Percentiles rank a stretch among this genome's conserved stretches.
These are phyloP conservation scores for Guyanaporus albipodus DNA, from an alignment of 768 basidiomycete genomes.

Conservation along the genomic window DNA sequence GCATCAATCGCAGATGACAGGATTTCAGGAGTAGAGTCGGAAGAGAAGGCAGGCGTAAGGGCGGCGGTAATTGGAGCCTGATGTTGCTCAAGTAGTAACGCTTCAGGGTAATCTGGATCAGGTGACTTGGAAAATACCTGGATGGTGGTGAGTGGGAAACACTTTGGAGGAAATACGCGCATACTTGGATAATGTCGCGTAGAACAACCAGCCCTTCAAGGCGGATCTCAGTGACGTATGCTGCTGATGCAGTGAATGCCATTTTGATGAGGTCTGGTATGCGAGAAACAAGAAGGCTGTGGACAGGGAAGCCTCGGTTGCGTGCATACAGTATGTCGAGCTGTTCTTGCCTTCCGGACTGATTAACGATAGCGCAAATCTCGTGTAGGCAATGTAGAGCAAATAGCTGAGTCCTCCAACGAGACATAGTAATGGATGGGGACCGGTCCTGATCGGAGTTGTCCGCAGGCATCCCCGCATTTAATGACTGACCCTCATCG, in stretches of 20 bases:
- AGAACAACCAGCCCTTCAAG: conserved; percentile 87
- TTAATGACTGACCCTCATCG: conserved; percentile 93
- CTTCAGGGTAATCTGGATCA: conserved; percentile 91
- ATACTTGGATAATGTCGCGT: conserved; percentile 87
- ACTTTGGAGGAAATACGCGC: conserved; percentile 1
- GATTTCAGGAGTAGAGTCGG: conserved; percentile 95
- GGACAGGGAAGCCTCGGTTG: conserved; percentile 49
- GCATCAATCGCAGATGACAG: conserved; percentile 88
- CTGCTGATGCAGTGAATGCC: conserved; percentile 96
- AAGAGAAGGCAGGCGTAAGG: conserved; percentile 91
- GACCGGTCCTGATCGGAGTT: conserved; percentile 31
- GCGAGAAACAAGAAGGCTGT: conserved; percentile 73
- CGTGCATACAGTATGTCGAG: conserved; percentile 73
- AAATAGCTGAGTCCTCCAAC: conserved; percentile 97
- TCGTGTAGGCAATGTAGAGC: conserved; percentile 89
- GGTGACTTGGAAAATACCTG: conserved; percentile 84
- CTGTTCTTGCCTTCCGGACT: conserved; percentile 77
- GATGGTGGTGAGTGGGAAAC: conserved; percentile 4
- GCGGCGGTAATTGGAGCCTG: conserved; percentile 98
- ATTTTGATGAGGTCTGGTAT: conserved; percentile 94
- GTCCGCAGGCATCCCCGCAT: conserved; percentile 44
- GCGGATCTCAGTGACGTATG: conserved; percentile 93
- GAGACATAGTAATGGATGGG: conserved; percentile 53
- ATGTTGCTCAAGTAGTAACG: conserved; percentile 89
- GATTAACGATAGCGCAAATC: conserved; percentile 73